These are phyloP conservation scores for Colletotrichum sp. DNA, from an alignment of 2,329 filamentous ascomycete genomes.

Conservation along the genomic window DNA sequence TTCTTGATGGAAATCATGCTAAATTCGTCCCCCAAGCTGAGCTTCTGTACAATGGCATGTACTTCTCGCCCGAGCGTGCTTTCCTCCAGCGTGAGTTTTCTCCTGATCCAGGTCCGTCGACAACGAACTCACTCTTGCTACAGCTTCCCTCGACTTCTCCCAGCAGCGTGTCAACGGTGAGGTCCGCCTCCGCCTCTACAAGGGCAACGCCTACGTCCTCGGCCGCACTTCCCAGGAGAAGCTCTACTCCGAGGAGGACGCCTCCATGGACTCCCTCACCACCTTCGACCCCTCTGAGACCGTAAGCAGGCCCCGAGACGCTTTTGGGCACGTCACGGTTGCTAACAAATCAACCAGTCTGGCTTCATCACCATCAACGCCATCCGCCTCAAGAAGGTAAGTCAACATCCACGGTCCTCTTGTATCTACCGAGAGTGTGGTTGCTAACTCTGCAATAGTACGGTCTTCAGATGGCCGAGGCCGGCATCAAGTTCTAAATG, in stretches of 20 bases:
- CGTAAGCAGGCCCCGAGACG: neutral
- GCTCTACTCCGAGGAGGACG: slow-evolving; percentile 55
- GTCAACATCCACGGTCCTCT: neutral
- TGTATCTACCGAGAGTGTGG: neutral
- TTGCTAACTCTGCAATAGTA: slow-evolving; percentile 36
- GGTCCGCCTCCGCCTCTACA: slow-evolving; percentile 37
- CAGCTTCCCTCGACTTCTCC: slow-evolving; percentile 16
- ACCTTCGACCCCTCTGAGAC: slow-evolving; percentile 47
- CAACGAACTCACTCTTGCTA: neutral
- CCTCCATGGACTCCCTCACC: slow-evolving; percentile 55
- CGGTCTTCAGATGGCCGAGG: slow-evolving; percentile 43
- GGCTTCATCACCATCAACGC: slow-evolving; percentile 73
- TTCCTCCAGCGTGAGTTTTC: slow-evolving; percentile 6
- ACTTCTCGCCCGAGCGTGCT: slow-evolving; percentile 50
- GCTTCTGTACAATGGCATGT: slow-evolving; percentile 52
- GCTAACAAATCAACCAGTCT: no score
- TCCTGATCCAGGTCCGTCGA: accelerated
- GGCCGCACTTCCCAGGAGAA: slow-evolving; percentile 52
- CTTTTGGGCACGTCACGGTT: no score
- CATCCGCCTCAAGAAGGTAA: slow-evolving; percentile 63
- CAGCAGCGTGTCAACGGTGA: slow-evolving; percentile 25
- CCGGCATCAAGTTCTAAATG: slow-evolving; percentile 28
- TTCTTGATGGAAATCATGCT: no score
- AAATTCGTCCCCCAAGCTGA: no score
- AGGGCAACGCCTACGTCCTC: slow-evolving; percentile 49